Evolutionary conservation across 352 stramenopile species (phyloP).

Genomic region (Phytophthora boehmeriae): DNA sequence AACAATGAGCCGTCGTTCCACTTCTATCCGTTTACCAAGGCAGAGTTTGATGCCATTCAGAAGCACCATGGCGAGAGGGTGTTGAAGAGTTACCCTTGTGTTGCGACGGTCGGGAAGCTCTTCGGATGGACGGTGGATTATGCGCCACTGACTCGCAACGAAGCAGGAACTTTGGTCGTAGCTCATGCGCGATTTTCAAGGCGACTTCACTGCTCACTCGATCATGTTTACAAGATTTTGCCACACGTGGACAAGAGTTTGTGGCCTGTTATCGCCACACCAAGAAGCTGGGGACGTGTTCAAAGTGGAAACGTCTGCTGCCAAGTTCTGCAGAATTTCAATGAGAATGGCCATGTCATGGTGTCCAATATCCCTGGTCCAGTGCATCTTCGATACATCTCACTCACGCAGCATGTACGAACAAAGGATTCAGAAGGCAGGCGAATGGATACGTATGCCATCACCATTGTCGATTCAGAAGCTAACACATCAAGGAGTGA

Average conservation of each 20-base stretch:
- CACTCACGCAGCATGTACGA: conserved; percentile 11
- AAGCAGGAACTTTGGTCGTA: background rate
- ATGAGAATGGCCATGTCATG: conserved; percentile 23
- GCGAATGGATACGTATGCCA: conserved; percentile 12
- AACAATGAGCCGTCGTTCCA: conserved; percentile 6
- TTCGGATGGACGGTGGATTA: conserved; percentile 16
- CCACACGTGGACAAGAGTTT: conserved; percentile 16
- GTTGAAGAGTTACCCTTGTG: background rate
- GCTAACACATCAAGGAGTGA: conserved; percentile 20
- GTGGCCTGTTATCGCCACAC: conserved; percentile 16
- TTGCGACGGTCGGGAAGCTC: conserved; percentile 2
- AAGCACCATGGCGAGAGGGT: background rate
- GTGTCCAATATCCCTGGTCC: conserved; percentile 25
- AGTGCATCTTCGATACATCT: conserved; percentile 26
- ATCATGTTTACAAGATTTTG: conserved; percentile 7
- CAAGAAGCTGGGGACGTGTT: conserved; percentile 21
- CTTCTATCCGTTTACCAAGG: conserved; percentile 4
- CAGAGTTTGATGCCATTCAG: background rate
- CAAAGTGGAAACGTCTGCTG: conserved; percentile 14
- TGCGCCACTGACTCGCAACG: conserved; percentile 1
- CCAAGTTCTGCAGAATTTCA: conserved; percentile 25
- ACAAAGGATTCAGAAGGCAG: conserved; percentile 6
- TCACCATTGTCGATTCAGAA: conserved; percentile 26
- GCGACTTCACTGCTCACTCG: conserved; percentile 22
- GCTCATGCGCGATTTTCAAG: conserved; percentile 8